A percentile compares a stretch with the other conserved stretches of the same genome.
These are phyloP conservation scores for Roridomyces roridus DNA, from an alignment of 768 basidiomycete species.

Conservation along the genomic window DNA sequence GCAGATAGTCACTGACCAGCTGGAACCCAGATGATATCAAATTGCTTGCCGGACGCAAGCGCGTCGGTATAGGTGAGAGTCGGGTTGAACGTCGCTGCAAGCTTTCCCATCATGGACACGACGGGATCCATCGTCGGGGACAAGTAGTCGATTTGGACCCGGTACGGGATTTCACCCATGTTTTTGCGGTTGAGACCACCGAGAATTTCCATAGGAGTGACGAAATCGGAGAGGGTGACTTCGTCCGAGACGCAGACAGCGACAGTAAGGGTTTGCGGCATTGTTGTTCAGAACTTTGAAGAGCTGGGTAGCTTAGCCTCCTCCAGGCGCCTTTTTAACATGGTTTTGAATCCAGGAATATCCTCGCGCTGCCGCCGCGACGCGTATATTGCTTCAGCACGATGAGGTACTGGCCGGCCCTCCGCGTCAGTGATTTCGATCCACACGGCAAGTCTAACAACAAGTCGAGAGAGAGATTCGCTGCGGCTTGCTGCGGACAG, in stretches of 20 bases:
- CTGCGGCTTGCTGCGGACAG: too few relatives aligned
- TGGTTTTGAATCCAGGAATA: too few relatives aligned
- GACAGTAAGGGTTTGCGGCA: constrained; percentile 8
- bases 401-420: too few relatives aligned
- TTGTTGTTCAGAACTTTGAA: too few relatives aligned
- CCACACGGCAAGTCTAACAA: too few relatives aligned
- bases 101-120: constrained; percentile 5
- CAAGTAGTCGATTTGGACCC: constrained; percentile 17
- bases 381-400: too few relatives aligned
- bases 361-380: too few relatives aligned
- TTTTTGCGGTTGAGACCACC: constrained; percentile 7
- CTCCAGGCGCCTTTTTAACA: too few relatives aligned
- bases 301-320: too few relatives aligned
- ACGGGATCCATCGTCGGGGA: constrained; percentile 16
- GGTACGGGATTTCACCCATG: constrained; percentile 14
- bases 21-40: constrained; percentile 25
- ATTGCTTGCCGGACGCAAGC: constrained; percentile 18
- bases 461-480: too few relatives aligned
- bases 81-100: constrained; percentile 15
- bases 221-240: constrained; percentile 26
- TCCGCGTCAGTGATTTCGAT: too few relatives aligned
- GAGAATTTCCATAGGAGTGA: constrained; percentile 19
- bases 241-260: constrained; percentile 20
- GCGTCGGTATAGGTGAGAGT: constrained; percentile 22
- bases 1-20: constrained; percentile 15